Conservation (phyloP, 2,329 filamentous ascomycete genomes). For the Pseudogymnoascus sp. region DNA sequence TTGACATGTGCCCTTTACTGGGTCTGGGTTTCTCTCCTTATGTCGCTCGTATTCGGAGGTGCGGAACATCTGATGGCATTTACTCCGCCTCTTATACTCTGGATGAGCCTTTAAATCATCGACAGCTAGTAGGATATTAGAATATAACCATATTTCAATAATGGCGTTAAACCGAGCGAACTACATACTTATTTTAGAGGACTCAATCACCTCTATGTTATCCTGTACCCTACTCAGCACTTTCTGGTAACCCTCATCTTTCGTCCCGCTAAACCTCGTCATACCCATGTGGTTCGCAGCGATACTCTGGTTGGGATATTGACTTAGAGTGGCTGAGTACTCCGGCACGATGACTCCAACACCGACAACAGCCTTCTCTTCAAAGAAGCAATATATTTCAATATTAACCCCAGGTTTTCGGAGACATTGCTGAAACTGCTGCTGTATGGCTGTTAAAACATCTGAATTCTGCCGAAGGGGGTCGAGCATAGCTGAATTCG, state of each 20-base stretch:
- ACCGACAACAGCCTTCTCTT: conserved; percentile 9
- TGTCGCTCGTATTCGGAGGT: conserved; percentile 25
- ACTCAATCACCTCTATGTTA: background rate
- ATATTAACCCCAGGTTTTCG: conserved; percentile 6
- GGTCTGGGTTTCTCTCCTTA: conserved; percentile 23
- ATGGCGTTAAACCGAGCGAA: too few relatives aligned
- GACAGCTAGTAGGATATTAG: background rate
- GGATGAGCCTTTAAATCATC: background rate
- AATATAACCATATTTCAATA: too few relatives aligned
- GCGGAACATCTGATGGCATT: background rate
- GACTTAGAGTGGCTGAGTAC: conserved; percentile 6
- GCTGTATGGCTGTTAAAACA: conserved; percentile 7
- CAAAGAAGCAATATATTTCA: conserved; percentile 11
- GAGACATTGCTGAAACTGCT: conserved; percentile 13
- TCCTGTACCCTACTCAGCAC: conserved; percentile 11
- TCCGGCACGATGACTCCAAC: conserved; percentile 11
- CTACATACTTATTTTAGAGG: background rate
- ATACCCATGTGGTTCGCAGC: conserved; percentile 17
- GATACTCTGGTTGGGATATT: conserved; percentile 14
- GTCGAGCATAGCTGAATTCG: conserved; percentile 9
- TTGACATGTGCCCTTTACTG: conserved; percentile 24
- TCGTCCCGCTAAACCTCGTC: conserved; percentile 14
- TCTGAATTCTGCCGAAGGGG: conserved; percentile 10
- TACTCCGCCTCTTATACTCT: background rate
- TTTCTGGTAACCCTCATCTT: conserved; percentile 12